Conservation (phyloP, 148 eudicot species). For the Euryodendron excelsum region DNA sequence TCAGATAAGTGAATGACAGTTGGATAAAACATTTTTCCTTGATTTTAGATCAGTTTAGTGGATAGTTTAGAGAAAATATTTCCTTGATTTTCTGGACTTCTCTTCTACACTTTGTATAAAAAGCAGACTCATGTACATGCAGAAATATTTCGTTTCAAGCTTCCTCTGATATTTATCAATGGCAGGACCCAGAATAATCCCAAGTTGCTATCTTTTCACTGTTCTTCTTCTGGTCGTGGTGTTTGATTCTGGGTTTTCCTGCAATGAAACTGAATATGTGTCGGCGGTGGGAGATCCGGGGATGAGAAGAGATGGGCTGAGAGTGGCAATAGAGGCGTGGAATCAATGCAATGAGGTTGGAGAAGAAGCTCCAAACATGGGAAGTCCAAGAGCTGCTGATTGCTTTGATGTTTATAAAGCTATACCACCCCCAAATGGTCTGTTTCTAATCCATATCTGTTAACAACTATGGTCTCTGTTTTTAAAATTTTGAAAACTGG, state of each 20-base stretch:
- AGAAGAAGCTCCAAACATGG: slow-evolving; percentile 27
- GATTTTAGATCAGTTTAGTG: too few species aligned
- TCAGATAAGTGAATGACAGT: too few species aligned
- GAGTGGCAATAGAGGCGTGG: slow-evolving; percentile 49
- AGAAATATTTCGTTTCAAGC: not conserved
- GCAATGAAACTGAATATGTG: not conserved
- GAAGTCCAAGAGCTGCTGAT: slow-evolving; percentile 31
- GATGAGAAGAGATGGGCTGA: slow-evolving; percentile 43
- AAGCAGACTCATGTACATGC: too few species aligned
- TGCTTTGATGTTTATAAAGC: slow-evolving; percentile 23
- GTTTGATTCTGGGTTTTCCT: not conserved
- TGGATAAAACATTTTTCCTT: too few species aligned
- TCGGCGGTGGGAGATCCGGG: slow-evolving; percentile 38
- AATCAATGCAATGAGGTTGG: slow-evolving; percentile 59
- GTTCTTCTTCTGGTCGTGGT: not conserved
- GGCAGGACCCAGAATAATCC: not conserved
- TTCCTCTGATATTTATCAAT: slow-evolving; percentile 4
- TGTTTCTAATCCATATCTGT: too few species aligned
- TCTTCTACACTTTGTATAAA: too few species aligned
- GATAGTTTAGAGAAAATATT: too few species aligned
- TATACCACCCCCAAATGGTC: not conserved
- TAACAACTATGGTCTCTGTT: too few species aligned
- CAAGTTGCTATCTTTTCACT: not conserved
- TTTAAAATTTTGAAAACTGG: too few species aligned
- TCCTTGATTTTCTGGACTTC: too few species aligned